Percentiles rank a stretch among this genome's conserved stretches.
phyloP scores from a whole-genome alignment of 2,329 filamentous ascomycete species.

The Sarocladiaceae sp. region DNA sequence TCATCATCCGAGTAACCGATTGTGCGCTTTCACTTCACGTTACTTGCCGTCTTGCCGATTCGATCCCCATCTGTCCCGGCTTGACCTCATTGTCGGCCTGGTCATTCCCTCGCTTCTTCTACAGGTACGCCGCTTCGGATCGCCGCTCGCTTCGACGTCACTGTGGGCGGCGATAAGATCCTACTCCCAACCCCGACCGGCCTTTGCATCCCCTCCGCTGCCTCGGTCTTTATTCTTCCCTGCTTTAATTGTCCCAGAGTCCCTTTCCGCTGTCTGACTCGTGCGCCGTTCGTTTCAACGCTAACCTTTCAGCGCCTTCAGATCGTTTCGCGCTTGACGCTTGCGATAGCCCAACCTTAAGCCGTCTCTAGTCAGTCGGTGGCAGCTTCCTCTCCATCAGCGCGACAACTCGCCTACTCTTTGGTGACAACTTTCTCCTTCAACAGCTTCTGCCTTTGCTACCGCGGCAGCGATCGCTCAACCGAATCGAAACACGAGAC shows the following conservation, averaged over 20 bases:
- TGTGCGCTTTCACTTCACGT: no score
- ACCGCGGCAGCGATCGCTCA: no score
- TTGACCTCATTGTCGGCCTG: neutral
- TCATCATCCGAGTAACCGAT: no score
- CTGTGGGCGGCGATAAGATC: neutral
- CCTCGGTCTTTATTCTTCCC: neutral
- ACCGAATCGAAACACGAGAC: no score
- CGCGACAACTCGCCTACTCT: neutral
- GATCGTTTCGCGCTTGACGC: constrained; percentile 6
- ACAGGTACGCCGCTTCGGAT: neutral
- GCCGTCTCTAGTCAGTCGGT: neutral
- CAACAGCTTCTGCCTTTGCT: no score
- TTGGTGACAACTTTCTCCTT: neutral
- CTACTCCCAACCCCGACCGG: neutral
- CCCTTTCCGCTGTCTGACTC: no score
- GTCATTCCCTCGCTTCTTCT: neutral
- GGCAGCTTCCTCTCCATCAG: neutral
- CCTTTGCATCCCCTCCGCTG: neutral
- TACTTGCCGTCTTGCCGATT: neutral
- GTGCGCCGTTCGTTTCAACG: neutral
- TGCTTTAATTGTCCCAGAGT: no score
- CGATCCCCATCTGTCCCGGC: no score
- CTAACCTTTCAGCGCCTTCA: constrained; percentile 1
- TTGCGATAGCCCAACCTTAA: neutral
- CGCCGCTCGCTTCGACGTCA: constrained; percentile 3